These are phyloP conservation scores for Hortiboletus campestris DNA, from an alignment of 768 basidiomycete genomes.

Conservation along the genomic window DNA sequence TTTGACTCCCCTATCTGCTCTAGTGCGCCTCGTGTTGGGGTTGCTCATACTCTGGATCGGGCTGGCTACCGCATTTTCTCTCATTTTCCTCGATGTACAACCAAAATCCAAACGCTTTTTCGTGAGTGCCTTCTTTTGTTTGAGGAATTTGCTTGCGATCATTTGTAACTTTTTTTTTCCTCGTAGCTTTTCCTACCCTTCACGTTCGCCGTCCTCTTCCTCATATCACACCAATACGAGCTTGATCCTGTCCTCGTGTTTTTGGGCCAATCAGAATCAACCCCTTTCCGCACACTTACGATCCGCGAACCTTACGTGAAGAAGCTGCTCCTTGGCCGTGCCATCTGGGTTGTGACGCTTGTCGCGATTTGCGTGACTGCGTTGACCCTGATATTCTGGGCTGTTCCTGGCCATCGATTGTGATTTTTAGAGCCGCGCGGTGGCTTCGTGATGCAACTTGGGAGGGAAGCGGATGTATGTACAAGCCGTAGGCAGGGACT, in stretches of 20 bases:
- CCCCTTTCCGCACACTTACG: constrained; percentile 89
- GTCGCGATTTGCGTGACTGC: constrained; percentile 75
- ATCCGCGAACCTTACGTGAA: constrained; percentile 94
- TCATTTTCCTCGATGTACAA: constrained; percentile 90
- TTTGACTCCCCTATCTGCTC: constrained; percentile 85
- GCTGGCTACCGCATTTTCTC: constrained; percentile 84
- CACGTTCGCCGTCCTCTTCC: constrained; percentile 81
- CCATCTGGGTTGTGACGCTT: constrained; percentile 85
- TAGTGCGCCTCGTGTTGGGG: constrained; percentile 83
- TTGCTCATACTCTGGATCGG: constrained; percentile 92
- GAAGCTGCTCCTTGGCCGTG: constrained; percentile 84
- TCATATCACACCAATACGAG: constrained; percentile 95
- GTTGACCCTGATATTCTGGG: constrained; percentile 91
- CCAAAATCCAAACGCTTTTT: constrained; percentile 93
- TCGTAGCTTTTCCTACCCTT: constrained; percentile 91
- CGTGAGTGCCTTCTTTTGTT: constrained; percentile 58
- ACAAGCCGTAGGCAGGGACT: constrained; percentile 13
- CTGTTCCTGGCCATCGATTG: constrained; percentile 90
- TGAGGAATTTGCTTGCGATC: not conserved
- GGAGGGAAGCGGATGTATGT: constrained; percentile 10
- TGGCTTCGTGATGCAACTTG: constrained; percentile 3
- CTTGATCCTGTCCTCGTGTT: constrained; percentile 95
- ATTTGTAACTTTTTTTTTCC: constrained; percentile 1
- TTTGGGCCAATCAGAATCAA: constrained; percentile 91
- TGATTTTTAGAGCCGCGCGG: constrained; percentile 30